These are phyloP conservation scores for Neofusicoccum parvum DNA, from an alignment of 2,329 filamentous ascomycete species.

Conservation along the genomic window DNA sequence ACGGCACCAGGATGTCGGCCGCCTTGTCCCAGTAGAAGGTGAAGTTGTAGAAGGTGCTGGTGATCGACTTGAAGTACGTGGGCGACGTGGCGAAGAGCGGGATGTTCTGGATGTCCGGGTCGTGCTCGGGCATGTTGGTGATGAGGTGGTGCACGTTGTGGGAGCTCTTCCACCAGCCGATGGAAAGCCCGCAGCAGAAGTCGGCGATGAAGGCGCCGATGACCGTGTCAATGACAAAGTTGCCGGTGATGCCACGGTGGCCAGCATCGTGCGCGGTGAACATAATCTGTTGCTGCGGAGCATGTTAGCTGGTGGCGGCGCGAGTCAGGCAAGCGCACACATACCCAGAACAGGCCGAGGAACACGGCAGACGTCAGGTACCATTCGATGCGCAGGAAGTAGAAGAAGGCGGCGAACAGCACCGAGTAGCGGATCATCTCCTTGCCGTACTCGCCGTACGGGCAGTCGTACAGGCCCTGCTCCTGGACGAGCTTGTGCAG, in stretches of 20 bases:
- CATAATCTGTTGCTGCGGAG: constrained; percentile 64
- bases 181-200: constrained; percentile 66
- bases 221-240: constrained; percentile 60
- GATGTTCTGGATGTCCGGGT: constrained; percentile 59
- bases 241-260: constrained; percentile 63
- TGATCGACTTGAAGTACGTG: constrained; percentile 71
- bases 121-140: constrained; percentile 61
- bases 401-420: constrained; percentile 54
- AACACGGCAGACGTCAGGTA: constrained; percentile 61
- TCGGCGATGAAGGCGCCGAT: constrained; percentile 66
- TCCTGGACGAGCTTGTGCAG: constrained; percentile 59
- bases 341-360: constrained; percentile 64
- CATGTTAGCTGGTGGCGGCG: constrained; percentile 22
- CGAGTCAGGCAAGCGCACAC: constrained; percentile 17
- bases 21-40: constrained; percentile 76
- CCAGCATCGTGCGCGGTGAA: constrained; percentile 69
- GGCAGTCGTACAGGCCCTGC: constrained; percentile 61
- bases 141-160: constrained; percentile 70
- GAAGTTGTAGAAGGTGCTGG: constrained; percentile 81
- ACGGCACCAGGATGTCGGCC: constrained; percentile 69
- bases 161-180: constrained; percentile 71
- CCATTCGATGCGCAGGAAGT: constrained; percentile 53
- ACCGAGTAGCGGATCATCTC: constrained; percentile 58
- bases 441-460: constrained; percentile 60
- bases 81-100: constrained; percentile 88